phyloP scores from a whole-genome alignment of 441 rosid species.

The Eutrema salsugineum region DNA sequence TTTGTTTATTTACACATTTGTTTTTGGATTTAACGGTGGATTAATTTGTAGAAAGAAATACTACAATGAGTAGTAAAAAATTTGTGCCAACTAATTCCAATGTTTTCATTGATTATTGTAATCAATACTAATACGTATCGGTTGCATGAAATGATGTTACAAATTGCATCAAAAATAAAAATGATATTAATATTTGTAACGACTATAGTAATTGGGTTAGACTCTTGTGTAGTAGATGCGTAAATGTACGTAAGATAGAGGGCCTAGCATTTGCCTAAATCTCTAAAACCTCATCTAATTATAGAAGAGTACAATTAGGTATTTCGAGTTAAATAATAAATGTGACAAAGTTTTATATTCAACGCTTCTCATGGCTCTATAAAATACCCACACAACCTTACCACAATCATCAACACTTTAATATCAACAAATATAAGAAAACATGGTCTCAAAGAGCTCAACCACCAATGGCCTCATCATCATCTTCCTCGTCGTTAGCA shows the following conservation, averaged over 20 bases:
- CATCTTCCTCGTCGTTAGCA: slow-evolving; percentile 48
- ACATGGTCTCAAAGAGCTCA: slow-evolving; percentile 59
- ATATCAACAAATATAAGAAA: background rate
- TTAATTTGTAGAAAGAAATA: too few relatives aligned
- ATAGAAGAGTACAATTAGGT: background rate
- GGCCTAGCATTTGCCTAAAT: background rate
- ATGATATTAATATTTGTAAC: background rate
- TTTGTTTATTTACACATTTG: too few relatives aligned
- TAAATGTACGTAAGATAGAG: background rate
- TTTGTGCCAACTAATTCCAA: too few relatives aligned
- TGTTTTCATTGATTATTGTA: background rate
- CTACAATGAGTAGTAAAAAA: too few relatives aligned
- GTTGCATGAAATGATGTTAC: background rate
- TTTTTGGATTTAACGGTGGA: too few relatives aligned
- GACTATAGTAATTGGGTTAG: too few relatives aligned
- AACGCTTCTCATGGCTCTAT: background rate
- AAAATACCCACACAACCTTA: slow-evolving; percentile 7
- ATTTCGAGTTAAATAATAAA: background rate
- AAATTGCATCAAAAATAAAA: background rate
- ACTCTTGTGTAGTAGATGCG: background rate
- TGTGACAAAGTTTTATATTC: background rate
- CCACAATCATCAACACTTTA: background rate
- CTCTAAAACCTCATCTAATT: background rate
- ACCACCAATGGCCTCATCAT: slow-evolving; percentile 49
- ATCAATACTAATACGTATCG: background rate